Evolutionary conservation across 352 stramenopile genomes (phyloP), one percentile per base, ranked within the genome.

Genomic region (Pythium apleroticum): DNA sequence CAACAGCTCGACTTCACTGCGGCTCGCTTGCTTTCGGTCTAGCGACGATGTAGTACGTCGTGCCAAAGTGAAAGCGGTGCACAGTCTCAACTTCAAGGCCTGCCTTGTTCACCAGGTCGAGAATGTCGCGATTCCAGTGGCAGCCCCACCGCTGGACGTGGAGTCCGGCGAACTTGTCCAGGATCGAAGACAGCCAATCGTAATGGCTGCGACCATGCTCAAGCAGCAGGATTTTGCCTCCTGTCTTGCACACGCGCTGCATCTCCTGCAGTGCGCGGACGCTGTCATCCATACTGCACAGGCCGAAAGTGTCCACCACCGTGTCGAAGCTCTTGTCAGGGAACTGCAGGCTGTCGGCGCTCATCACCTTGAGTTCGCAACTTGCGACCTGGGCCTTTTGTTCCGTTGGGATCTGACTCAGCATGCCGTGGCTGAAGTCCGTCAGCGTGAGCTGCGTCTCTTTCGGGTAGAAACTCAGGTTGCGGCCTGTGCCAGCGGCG

Each of bases 61-160:
- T 98, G 50, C 95, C 96, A 74, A 99, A 98, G 72, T 99, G 95
- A 77, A 96, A 98, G 37, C 87, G 90, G 58, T 84, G 69, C 46
- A 96, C 56, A 7, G 82, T 91, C 69, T 96, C 88, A 17, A 98
- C 58, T 35, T 96, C 69, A 17, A 98, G 78, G 9, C 89, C 91
- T 0, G 93, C 80, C 22, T 88, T 50, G 19, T 91, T 63, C 20
- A 98, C 74, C 37, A 99, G 80, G 12, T 67, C 70, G 52, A 97
- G 74, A 46, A 99, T 98, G 71, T 99, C 95, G 49, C 95, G 76
- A 74, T 99, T 99, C 93, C 93, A 99, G 52, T 97, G 86, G 66
- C 95, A 99, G 24, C 97, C 97, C 97, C 96, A 99, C 46, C 96
- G 92, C 70, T 96, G 84, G 19, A 91, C 89, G 63, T 99, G 96